Percentiles rank a stretch among this genome's conserved stretches.
Conservation (phyloP, 331 rosid genomes). For the Rosa hybrid region DNA sequence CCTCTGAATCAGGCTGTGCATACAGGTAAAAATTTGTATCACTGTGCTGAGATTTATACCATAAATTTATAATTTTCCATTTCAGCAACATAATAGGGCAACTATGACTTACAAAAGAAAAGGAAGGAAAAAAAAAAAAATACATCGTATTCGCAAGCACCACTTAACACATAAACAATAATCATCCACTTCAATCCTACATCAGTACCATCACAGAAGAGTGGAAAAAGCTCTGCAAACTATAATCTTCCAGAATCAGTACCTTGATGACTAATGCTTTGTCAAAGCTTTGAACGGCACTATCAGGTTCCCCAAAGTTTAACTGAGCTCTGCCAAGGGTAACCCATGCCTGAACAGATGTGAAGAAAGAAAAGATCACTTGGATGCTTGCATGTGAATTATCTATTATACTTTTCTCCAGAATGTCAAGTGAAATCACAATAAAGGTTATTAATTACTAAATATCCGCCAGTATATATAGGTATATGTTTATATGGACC, state of each 20-base stretch:
- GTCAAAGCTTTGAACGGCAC: slow-evolving; percentile 82
- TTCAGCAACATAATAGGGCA: not conserved
- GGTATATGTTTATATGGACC: not conserved
- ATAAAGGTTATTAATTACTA: not conserved
- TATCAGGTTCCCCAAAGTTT: slow-evolving; percentile 92
- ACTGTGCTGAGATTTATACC: not conserved
- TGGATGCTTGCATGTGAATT: not conserved
- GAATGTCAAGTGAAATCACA: not conserved
- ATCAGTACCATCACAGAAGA: slow-evolving; percentile 9
- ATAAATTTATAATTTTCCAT: not conserved
- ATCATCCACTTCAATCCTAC: not conserved
- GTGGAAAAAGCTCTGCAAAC: slow-evolving; percentile 9
- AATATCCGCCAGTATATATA: not conserved
- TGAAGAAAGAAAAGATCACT: slow-evolving; percentile 12
- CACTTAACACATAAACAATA: not conserved
- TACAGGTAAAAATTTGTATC: slow-evolving; percentile 5
- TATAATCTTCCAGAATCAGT: slow-evolving; percentile 14
- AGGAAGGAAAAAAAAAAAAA: too few relatives aligned
- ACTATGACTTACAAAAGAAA: not conserved
- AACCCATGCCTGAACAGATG: slow-evolving; percentile 68
- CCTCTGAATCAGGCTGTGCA: slow-evolving; percentile 77
- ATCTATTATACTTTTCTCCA: not conserved
- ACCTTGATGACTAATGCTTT: slow-evolving; percentile 82
- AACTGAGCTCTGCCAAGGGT: slow-evolving; percentile 96
- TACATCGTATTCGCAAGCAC: not conserved